These are phyloP conservation scores for Mycena pura DNA, from an alignment of 768 basidiomycete genomes.

Conservation along the genomic window DNA sequence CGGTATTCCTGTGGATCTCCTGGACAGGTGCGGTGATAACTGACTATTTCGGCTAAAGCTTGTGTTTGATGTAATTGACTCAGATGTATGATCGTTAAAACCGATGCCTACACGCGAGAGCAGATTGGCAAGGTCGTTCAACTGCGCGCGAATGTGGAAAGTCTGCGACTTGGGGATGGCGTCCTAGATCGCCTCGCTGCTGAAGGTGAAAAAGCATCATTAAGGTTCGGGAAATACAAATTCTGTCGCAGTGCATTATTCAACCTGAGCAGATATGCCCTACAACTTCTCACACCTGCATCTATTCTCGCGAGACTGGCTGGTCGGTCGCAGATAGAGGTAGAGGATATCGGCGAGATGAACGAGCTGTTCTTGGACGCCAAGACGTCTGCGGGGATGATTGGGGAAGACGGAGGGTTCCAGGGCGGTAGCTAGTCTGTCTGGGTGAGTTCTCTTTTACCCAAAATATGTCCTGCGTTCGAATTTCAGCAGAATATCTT, in stretches of 20 bases:
- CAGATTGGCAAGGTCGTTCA: conserved; percentile 21
- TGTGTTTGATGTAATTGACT: too few relatives aligned
- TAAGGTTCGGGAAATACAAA: neutral
- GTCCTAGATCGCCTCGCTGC: conserved; percentile 43
- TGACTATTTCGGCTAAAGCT: too few relatives aligned
- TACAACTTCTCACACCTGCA: conserved; percentile 41
- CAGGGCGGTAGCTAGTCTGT: conserved; percentile 32
- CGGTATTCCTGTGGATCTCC: conserved; percentile 90
- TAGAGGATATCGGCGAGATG: conserved; percentile 94
- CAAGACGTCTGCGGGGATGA: conserved; percentile 73
- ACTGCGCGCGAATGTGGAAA: conserved; percentile 85
- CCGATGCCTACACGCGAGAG: conserved; percentile 68
- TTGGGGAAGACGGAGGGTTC: conserved; percentile 47
- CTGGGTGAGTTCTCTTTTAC: neutral
- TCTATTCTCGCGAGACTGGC: conserved; percentile 83
- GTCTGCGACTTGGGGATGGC: conserved; percentile 54
- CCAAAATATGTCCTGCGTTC: neutral
- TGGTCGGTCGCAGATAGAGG: conserved; percentile 81
- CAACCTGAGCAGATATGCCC: conserved; percentile 4
- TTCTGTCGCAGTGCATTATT: too few relatives aligned
- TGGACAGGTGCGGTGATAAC: conserved; percentile 92
- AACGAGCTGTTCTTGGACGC: conserved; percentile 95
- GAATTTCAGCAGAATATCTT: neutral
- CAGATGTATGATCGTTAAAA: conserved; percentile 95
- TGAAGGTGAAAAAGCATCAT: conserved; percentile 31